Conservation (phyloP, 2,329 filamentous ascomycete genomes). For the Cytospora mali region DNA sequence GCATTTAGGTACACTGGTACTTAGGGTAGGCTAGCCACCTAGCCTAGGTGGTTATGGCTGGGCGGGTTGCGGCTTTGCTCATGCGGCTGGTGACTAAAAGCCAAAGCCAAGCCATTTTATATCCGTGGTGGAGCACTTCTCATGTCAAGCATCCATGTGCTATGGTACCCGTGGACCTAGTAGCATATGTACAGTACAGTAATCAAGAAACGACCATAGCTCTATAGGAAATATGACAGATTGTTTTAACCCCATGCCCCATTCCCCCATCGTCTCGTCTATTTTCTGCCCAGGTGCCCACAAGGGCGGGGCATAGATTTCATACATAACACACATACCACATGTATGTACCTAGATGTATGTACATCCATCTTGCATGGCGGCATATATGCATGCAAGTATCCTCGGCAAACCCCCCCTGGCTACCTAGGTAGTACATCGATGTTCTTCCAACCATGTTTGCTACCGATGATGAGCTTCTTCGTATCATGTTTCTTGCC, state of each 20-base stretch:
- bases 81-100: background rate
- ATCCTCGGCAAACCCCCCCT: background rate
- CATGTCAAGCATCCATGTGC: too few species aligned
- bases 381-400: conserved; percentile 1
- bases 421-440: background rate
- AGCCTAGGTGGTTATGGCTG: too few species aligned
- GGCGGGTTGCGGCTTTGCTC: background rate
- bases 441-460: background rate
- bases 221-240: background rate
- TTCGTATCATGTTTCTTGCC: background rate
- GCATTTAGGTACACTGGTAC: too few species aligned
- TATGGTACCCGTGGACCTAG: too few species aligned
- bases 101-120: background rate
- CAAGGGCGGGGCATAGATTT: background rate
- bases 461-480: background rate
- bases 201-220: background rate
- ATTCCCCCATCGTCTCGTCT: background rate
- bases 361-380: background rate
- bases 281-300: background rate
- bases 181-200: background rate
- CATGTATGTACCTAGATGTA: too few species aligned
- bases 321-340: too few species aligned
- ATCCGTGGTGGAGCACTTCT: background rate
- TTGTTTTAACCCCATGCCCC: background rate
- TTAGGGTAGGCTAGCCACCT: background rate